Evolutionary conservation across 805 yeast genomes (phyloP), one percentile per base, ranked within the genome.

Genomic region (Spathaspora gorwiae): DNA sequence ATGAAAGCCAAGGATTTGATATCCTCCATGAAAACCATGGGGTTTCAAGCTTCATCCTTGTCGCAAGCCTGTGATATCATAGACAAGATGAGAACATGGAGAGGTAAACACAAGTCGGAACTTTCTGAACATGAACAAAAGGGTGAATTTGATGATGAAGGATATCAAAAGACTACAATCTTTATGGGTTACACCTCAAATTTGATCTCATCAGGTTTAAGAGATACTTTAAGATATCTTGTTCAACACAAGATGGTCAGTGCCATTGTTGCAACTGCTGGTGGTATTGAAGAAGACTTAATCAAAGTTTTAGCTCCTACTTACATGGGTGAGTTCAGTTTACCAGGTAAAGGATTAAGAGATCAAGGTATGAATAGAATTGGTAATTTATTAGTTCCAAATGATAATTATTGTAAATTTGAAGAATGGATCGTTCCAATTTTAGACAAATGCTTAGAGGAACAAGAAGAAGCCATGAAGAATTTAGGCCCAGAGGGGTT

Each of bases 361-460:
- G 96, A 89, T 42, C 84, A 90, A 65, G 99, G 99, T 51, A 83
- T 94, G 85, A 94, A 94, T 73, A 84, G 99, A 69, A 94, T 95
- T 58, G 99, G 99, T 51, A 95, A 94, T 65, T 75, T 94, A 65
- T 76, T 94, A 55, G 98, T 94, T 43, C 99, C 99, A 46, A 94
- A 94, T 64, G 99, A 94, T 65, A 94, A 94, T 72, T 94, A 94
- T 73, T 92, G 98, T 73, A 83, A 81, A 61, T 94, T 94, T 61
- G 99, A 94, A 69, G 99, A 95, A 65, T 94, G 99, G 99, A 87
- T 95, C 54, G 95, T 94, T 31, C 99, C 99, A 32, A 78, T 94
- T 45, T 76, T 94, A 59, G 96, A 90, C 60, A 80, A 73, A 39
- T 81, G 90, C 81, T 75, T 90, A 45, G 86, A 85, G 55, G 99